phyloP scores from a whole-genome alignment of 1,139 yeast genomes.

The Hanseniaspora gamundiae region DNA sequence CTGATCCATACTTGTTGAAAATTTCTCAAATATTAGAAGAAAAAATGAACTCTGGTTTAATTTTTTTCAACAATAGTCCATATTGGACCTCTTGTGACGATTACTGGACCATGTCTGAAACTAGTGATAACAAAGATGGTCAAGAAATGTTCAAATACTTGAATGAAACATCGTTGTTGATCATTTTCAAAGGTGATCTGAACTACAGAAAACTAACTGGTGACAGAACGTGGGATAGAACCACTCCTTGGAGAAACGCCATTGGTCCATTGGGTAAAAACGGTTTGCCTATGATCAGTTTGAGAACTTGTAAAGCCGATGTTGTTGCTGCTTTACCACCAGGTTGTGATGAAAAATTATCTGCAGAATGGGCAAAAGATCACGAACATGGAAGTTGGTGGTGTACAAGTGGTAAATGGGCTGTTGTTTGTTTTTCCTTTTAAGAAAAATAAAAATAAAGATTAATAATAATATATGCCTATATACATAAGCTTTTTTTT shows the following conservation, averaged over 20 bases:
- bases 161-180: slow-evolving; percentile 45
- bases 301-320: slow-evolving; percentile 94
- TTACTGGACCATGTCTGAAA: slow-evolving; percentile 55
- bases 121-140: slow-evolving; percentile 30
- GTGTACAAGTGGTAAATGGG: slow-evolving; percentile 88
- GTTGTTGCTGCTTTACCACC: slow-evolving; percentile 76
- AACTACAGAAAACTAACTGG: slow-evolving; percentile 90
- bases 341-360: slow-evolving; percentile 51
- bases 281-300: slow-evolving; percentile 37
- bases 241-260: slow-evolving; percentile 62
- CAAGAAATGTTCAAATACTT: slow-evolving; percentile 39
- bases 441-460: not conserved
- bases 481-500: too few relatives aligned
- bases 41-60: slow-evolving; percentile 38
- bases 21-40: slow-evolving; percentile 39
- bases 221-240: slow-evolving; percentile 77
- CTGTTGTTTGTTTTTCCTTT: slow-evolving; percentile 45
- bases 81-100: slow-evolving; percentile 80
- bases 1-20: slow-evolving; percentile 25
- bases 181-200: slow-evolving; percentile 88
- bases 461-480: too few relatives aligned
- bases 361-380: slow-evolving; percentile 35
- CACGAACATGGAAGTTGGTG: slow-evolving; percentile 64
- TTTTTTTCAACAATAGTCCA: slow-evolving; percentile 48
- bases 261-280: slow-evolving; percentile 51